Conservation (phyloP, 2,329 filamentous ascomycete genomes). For the Cladophialophora psammophila region DNA sequence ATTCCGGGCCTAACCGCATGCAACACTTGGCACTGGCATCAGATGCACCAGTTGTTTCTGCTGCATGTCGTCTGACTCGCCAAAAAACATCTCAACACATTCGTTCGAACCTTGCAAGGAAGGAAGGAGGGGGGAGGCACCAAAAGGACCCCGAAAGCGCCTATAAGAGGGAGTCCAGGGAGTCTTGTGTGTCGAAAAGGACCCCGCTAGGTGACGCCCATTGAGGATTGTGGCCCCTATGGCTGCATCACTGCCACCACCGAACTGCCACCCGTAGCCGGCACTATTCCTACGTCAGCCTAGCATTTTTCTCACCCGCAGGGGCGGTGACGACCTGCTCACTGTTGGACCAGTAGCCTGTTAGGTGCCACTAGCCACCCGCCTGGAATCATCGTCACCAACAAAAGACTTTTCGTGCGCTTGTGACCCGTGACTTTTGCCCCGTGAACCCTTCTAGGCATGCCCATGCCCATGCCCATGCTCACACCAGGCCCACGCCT, state of each 20-base stretch:
- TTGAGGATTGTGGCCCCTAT: background rate
- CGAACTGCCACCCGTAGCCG: background rate
- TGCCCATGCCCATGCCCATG: too few relatives aligned
- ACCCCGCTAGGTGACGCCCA: background rate
- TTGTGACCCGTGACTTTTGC: constrained; percentile 10
- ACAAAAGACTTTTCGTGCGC: constrained; percentile 8
- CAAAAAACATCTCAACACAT: background rate
- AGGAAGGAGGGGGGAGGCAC: background rate
- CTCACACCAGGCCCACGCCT: too few relatives aligned
- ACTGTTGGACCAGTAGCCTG: constrained; percentile 1
- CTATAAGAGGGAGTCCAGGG: constrained; percentile 3
- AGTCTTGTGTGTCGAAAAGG: background rate
- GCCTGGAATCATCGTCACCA: constrained; percentile 4
- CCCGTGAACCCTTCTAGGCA: background rate
- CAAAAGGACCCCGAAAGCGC: background rate
- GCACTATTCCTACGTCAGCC: constrained; percentile 20
- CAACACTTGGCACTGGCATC: constrained; percentile 11
- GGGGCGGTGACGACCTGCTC: constrained; percentile 19
- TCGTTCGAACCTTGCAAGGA: background rate
- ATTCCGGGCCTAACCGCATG: constrained; percentile 16
- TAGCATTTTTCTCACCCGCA: constrained; percentile 21
- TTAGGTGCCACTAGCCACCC: background rate
- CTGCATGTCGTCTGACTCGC: constrained; percentile 21
- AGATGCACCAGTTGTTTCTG: constrained; percentile 12
- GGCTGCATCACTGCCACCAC: constrained; percentile 5